Conservation (phyloP, 192 early-diverging fungal genomes). For the Coemansia sp. region DNA sequence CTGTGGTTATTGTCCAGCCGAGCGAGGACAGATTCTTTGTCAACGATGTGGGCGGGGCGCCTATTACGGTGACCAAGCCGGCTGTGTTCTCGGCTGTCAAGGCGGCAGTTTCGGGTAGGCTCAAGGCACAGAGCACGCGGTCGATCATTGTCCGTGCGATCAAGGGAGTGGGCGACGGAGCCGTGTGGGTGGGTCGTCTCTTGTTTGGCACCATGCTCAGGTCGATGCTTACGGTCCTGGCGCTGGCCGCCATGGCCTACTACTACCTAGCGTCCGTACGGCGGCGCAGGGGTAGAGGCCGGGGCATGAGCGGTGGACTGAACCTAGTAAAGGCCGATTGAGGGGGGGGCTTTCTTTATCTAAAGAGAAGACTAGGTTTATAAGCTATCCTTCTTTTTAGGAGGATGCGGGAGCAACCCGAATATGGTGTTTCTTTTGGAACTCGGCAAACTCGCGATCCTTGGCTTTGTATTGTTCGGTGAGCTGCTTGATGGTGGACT, state of each 20-base stretch:
- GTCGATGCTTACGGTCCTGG: conserved; percentile 14
- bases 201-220: conserved; percentile 27
- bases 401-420: conserved; percentile 46
- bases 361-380: too few species aligned
- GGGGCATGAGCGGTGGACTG: conserved; percentile 3
- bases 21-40: conserved; percentile 44
- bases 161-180: neutral
- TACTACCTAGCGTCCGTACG: conserved; percentile 14
- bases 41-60: conserved; percentile 11
- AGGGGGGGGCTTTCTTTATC: neutral
- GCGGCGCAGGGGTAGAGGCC: neutral
- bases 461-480: conserved; percentile 76
- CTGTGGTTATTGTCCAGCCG: conserved; percentile 50
- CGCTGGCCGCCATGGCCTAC: conserved; percentile 2
- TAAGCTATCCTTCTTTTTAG: neutral
- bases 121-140: conserved; percentile 26
- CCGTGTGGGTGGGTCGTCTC: conserved; percentile 7
- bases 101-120: conserved; percentile 31
- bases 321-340: conserved; percentile 43
- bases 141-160: conserved; percentile 31
- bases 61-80: conserved; percentile 31
- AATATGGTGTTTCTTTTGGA: conserved; percentile 88
- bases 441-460: conserved; percentile 82
- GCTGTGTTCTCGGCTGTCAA: conserved; percentile 40
- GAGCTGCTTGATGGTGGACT: conserved; percentile 68